A percentile compares a stretch with the other conserved stretches of the same genome.
These are phyloP conservation scores for Strigomonas galati DNA, from an alignment of 208 protist species.

Conservation along the genomic window DNA sequence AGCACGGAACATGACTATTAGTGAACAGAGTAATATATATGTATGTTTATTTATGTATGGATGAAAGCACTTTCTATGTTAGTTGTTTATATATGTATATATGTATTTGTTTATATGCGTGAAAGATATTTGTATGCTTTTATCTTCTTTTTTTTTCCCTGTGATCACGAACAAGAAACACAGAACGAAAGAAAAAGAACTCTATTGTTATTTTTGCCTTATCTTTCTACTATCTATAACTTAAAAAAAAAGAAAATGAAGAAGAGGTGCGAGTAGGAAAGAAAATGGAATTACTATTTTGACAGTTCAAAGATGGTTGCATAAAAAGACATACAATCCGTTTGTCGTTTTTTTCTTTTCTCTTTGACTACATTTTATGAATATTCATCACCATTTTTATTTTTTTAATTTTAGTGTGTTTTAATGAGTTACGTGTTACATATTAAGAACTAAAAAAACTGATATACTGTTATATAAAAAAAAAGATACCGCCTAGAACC, in stretches of 20 bases:
- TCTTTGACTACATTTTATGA: too few relatives aligned
- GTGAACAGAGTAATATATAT: too few relatives aligned
- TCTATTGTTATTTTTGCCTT: neutral
- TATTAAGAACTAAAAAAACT: constrained; percentile 2
- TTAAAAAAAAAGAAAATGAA: constrained; percentile 10
- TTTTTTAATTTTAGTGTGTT: constrained; percentile 5
- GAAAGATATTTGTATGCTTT: too few relatives aligned
- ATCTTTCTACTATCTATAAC: neutral
- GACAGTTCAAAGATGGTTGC: neutral
- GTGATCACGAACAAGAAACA: neutral
- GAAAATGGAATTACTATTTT: neutral
- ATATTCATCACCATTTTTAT: neutral
- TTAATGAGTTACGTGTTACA: constrained; percentile 7
- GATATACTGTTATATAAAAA: neutral
- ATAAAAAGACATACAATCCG: neutral
- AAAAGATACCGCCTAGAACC: neutral
- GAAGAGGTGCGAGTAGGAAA: neutral
- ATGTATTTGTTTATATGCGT: too few relatives aligned
- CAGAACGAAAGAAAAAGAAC: constrained; percentile 4
- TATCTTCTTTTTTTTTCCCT: constrained; percentile 3
- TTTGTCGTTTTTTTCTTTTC: constrained; percentile 13
- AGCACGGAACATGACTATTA: too few relatives aligned
- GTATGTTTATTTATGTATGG: too few relatives aligned
- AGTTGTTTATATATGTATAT: too few relatives aligned
- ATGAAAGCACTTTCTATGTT: too few relatives aligned